A percentile compares a stretch with the other conserved stretches of the same genome.
Evolutionary conservation across 2,329 filamentous ascomycete genomes (phyloP).

Genomic region (Fusarium stilboides): DNA sequence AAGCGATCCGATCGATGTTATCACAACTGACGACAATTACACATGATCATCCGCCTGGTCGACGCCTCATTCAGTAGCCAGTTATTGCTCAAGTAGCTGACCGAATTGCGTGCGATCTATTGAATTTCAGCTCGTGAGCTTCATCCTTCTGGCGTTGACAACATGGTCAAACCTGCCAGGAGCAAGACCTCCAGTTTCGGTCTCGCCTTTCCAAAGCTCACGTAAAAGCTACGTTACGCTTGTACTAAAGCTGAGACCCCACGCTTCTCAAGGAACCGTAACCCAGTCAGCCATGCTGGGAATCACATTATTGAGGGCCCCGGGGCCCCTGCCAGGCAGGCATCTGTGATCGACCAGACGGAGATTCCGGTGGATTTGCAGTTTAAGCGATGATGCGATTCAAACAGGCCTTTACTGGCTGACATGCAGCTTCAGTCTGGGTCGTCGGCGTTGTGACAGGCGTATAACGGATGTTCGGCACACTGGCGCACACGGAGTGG

Average conservation of each 20-base stretch:
- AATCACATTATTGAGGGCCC: constrained; percentile 10
- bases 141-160: neutral
- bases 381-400: constrained; percentile 37
- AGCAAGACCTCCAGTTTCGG: constrained; percentile 1
- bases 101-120: constrained; percentile 32
- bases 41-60: neutral
- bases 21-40: constrained; percentile 16
- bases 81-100: constrained; percentile 9
- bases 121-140: constrained; percentile 12
- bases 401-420: constrained; percentile 24
- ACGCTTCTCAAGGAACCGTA: constrained; percentile 24
- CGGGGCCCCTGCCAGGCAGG: constrained; percentile 25
- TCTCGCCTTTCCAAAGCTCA: constrained; percentile 18
- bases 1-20: neutral
- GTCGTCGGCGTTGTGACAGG: constrained; percentile 42
- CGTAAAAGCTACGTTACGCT: constrained; percentile 26
- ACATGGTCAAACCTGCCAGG: constrained; percentile 1
- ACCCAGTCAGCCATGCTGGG: constrained; percentile 30
- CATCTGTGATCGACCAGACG: constrained; percentile 38
- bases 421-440: constrained; percentile 36
- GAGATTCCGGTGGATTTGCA: constrained; percentile 22
- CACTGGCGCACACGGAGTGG: constrained; percentile 45
- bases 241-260: constrained; percentile 30
- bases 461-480: constrained; percentile 47
- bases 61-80: constrained; percentile 14